phyloP scores from a whole-genome alignment of 1,139 yeast genomes.

The Magnusiomyces magnusii region DNA sequence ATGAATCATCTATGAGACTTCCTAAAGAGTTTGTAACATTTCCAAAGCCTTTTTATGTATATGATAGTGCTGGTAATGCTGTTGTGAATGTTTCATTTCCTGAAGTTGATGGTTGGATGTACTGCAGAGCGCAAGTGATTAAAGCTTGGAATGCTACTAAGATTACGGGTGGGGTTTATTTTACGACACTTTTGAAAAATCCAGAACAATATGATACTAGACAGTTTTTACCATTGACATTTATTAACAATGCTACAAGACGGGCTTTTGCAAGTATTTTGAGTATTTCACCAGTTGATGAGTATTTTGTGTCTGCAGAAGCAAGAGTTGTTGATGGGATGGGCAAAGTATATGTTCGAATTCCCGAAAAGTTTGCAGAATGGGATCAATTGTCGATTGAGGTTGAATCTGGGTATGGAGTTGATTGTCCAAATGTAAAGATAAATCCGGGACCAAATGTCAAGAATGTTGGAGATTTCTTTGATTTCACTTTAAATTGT shows the following conservation, averaged over 20 bases:
- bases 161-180: neutral
- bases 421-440: neutral
- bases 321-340: no score
- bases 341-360: neutral
- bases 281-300: neutral
- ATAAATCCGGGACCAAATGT: neutral
- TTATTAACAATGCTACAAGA: neutral
- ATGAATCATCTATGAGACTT: neutral
- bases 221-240: constrained; percentile 1
- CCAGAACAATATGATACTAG: neutral
- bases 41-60: neutral
- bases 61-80: neutral
- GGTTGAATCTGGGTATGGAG: neutral
- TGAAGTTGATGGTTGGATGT: neutral
- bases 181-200: neutral
- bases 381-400: neutral
- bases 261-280: neutral
- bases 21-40: neutral
- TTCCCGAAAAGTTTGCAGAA: neutral
- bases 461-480: neutral
- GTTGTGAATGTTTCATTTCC: neutral
- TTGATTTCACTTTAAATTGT: neutral
- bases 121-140: neutral
- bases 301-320: neutral
- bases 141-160: neutral